Evolutionary conservation across 2,329 filamentous ascomycete species (phyloP), one percentile per base, ranked within the genome.

Genomic region (Graphilbum ipis-grandicollis): DNA sequence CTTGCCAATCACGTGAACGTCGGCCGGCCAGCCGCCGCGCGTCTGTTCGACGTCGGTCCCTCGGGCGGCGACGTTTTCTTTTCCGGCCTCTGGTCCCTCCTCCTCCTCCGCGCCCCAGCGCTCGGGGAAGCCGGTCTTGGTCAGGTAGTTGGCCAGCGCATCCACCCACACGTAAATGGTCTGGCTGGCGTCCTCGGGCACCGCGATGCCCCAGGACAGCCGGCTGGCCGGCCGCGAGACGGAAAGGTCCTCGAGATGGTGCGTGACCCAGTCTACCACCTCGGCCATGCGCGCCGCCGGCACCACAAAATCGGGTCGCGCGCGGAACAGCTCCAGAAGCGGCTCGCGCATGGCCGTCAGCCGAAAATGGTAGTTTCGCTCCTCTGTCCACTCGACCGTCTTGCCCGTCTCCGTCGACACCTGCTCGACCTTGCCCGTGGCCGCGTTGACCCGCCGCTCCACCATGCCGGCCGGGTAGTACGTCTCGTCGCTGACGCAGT

Each of bases 91-190:
- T 4, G 31, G 19, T 5, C 33, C 18, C 18, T 21, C 19, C 13
- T 2, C 19, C 33, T 35, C 41, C 21, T 41, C 74, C 0, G 80
- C 76, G 1, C 73, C 58, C 73, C 79, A 84, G 12, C 42, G 42
- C 25, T 58, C 57, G 0, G 84, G 84, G 51, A 92, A 96, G 13
- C 88, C 85, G 2, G 84, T 72, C 43, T 78, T 83, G 14, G 86
- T 93, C 36, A 90, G 59, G 53, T 98, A 98, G 56, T 94, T 98
- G 49, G 96, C 68, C 22, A 98, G 69, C 1, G 90, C 90, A 57
- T 98, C 92, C 0, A 98, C 69, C 90, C 90, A 98, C 23, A 98
- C 92, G 50, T 98, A 98, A 40, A 98, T 88, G 3, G 86, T 96
- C 56, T 96, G 90, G 15, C 63, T 71, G 0, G 70, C 61, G 49